These are phyloP conservation scores for Ogataea hybrid DNA, from an alignment of 1,139 yeast species.

Conservation along the genomic window DNA sequence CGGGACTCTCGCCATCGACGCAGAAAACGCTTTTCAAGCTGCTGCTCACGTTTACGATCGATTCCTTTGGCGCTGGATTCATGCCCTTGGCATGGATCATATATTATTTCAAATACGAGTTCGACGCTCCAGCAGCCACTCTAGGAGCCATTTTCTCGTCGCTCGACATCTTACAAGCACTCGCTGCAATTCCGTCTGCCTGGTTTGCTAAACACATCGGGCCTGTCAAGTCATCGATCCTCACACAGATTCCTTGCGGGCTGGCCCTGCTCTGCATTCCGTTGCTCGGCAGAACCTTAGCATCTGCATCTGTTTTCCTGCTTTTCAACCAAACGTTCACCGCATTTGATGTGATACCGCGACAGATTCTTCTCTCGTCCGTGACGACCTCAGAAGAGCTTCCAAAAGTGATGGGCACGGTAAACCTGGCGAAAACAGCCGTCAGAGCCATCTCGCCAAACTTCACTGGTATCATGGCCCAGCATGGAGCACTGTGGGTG, in stretches of 20 bases:
- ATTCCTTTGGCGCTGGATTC: constrained; percentile 84
- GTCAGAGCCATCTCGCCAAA: constrained; percentile 82
- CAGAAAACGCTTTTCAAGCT: constrained; percentile 40
- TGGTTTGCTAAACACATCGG: constrained; percentile 65
- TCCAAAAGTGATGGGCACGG: constrained; percentile 79
- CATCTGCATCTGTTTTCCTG: constrained; percentile 37
- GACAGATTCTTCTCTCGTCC: constrained; percentile 74
- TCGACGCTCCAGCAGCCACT: constrained; percentile 40
- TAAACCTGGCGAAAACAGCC: constrained; percentile 80
- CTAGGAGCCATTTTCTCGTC: constrained; percentile 57
- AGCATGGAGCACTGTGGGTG: constrained; percentile 43
- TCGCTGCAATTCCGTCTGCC: constrained; percentile 71
- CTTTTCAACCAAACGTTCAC: constrained; percentile 53
- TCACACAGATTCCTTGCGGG: constrained; percentile 82
- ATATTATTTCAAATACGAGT: constrained; percentile 59
- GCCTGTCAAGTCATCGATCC: constrained; percentile 71
- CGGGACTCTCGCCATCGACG: constrained; percentile 37
- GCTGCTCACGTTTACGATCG: constrained; percentile 57
- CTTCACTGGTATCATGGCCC: constrained; percentile 73
- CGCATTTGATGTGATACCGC: constrained; percentile 89
- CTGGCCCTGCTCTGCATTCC: constrained; percentile 60
- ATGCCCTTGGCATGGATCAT: constrained; percentile 89
- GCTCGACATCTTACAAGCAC: constrained; percentile 57
- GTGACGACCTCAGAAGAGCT: constrained; percentile 59
- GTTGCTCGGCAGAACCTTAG: constrained; percentile 29